Base-by-base conservation (phyloP, 805 yeast species). In the Wickerhamiella alocasiicola region DNA sequence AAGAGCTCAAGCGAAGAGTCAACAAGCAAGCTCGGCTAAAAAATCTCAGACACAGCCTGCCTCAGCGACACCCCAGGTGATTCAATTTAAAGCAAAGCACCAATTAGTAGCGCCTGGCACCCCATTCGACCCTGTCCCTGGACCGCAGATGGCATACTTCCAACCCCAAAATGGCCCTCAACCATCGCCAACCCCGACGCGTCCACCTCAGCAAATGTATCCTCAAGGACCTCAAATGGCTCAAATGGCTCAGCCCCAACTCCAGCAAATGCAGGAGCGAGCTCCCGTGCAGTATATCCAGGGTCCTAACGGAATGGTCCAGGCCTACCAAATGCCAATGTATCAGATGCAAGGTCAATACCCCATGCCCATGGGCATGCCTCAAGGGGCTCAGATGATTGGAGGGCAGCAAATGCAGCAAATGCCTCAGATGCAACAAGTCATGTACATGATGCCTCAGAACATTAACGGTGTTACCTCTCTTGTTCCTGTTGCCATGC, bases 361-460 rank as follows among this genome's bases (percentile, higher is more conserved):
- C 23, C 21, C 15, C 28, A 29, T 27, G 33, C 39, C 20, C 6
- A 36, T 36, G 39, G 21, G 24, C 15, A 28, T 36, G 32, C 35
- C 35, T 9, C 35, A 31, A n/a, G 4, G 7, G 23, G 24, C 4
- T 6, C 23, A 31, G 11, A 15, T 15, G 11, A 20, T 31, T 23
- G 26, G 26, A 7, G 26, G 9, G 26, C 26, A 23, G 26, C 35
- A 17, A 21, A 19, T 17, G 25, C 28, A 24, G 13, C 38, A 25
- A 13, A 26, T 17, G 16, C 20, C 29, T n/a, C 38, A 17, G 5
- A 27, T 23, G 28, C 38, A 35, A 18, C 38, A 35, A 18, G 15
- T 35, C 9, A 28, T 36, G 31, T 36, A 36, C 15, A 36, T 36
- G 39, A 12, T 28, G 28, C 39, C 39, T 3, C 31, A 29, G 17